Conservation (phyloP, 1,139 yeast species). For the Pichia sp. region DNA sequence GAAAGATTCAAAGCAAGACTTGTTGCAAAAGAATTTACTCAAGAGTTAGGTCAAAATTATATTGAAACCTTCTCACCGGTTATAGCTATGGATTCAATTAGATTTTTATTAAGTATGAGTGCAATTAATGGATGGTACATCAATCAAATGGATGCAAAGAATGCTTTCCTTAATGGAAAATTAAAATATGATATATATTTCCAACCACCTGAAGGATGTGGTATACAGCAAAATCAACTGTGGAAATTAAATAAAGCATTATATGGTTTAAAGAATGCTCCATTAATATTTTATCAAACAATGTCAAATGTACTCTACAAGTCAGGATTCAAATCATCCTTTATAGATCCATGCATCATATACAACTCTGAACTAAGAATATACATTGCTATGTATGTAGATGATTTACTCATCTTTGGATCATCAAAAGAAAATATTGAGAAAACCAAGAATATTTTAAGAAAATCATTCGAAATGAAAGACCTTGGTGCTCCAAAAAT, state of each 20-base stretch:
- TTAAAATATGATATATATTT: slow-evolving; percentile 8
- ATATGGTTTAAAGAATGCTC: slow-evolving; percentile 10
- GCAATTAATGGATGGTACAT: slow-evolving; percentile 4
- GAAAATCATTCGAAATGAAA: slow-evolving; percentile 5
- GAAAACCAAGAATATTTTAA: not conserved
- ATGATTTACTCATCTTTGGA: slow-evolving; percentile 6
- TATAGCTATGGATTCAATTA: slow-evolving; percentile 5
- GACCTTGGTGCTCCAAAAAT: slow-evolving; percentile 6
- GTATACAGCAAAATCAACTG: not conserved
- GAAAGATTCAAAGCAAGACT: slow-evolving; percentile 10
- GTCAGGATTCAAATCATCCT: not conserved
- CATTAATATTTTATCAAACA: slow-evolving; percentile 4
- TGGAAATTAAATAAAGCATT: slow-evolving; percentile 12
- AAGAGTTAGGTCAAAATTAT: slow-evolving; percentile 9
- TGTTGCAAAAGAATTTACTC: slow-evolving; percentile 8
- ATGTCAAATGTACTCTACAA: not conserved
- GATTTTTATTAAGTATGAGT: slow-evolving; percentile 7
- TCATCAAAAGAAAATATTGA: not conserved
- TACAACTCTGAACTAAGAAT: not conserved
- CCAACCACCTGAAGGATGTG: slow-evolving; percentile 2
- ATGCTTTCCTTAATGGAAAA: slow-evolving; percentile 13
- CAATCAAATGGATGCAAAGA: slow-evolving; percentile 13
- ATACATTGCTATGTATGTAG: slow-evolving; percentile 6
- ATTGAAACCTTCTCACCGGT: slow-evolving; percentile 14
- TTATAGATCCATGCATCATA: slow-evolving; percentile 2